Evolutionary conservation across 2,329 filamentous ascomycete genomes (phyloP).

Genomic region (Scedosporium boydii): DNA sequence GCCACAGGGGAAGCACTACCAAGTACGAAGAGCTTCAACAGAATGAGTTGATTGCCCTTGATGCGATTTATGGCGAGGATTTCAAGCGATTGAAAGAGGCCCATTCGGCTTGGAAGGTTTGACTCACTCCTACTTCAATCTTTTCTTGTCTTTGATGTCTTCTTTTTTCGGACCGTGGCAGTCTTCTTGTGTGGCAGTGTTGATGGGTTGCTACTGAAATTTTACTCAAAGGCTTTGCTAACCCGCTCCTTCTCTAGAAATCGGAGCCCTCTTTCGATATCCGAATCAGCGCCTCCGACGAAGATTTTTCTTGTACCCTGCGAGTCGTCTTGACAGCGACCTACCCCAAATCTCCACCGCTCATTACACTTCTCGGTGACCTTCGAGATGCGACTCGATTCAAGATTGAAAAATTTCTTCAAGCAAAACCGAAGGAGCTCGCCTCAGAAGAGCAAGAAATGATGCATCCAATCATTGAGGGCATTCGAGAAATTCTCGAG

Average conservation of each 20-base stretch:
- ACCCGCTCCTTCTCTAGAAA: conserved; percentile 41
- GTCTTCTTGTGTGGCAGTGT: not conserved
- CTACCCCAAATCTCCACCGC: conserved; percentile 76
- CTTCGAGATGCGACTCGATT: conserved; percentile 63
- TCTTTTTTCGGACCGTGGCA: conserved; percentile 3
- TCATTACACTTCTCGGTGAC: conserved; percentile 54
- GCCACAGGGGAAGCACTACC: conserved; percentile 32
- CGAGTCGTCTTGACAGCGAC: conserved; percentile 77
- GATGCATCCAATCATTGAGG: conserved; percentile 57
- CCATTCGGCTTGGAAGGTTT: conserved; percentile 77
- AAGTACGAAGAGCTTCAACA: conserved; percentile 78
- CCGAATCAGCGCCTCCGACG: conserved; percentile 63
- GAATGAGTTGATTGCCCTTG: conserved; percentile 76
- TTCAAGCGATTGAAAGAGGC: conserved; percentile 65
- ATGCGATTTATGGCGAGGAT: conserved; percentile 84
- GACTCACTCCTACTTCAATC: conserved; percentile 11
- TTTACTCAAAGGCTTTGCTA: conserved; percentile 3
- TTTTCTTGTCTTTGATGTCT: conserved; percentile 8
- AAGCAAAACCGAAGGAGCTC: conserved; percentile 46
- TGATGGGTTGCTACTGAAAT: not conserved
- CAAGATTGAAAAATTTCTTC: conserved; percentile 57
- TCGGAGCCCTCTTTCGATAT: conserved; percentile 78
- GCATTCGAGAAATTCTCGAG: conserved; percentile 68
- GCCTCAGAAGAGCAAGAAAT: conserved; percentile 46
- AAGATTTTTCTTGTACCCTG: conserved; percentile 62